Base-by-base conservation (phyloP, 768 basidiomycete species). In the Trichaptum fuscoviolaceum region DNA sequence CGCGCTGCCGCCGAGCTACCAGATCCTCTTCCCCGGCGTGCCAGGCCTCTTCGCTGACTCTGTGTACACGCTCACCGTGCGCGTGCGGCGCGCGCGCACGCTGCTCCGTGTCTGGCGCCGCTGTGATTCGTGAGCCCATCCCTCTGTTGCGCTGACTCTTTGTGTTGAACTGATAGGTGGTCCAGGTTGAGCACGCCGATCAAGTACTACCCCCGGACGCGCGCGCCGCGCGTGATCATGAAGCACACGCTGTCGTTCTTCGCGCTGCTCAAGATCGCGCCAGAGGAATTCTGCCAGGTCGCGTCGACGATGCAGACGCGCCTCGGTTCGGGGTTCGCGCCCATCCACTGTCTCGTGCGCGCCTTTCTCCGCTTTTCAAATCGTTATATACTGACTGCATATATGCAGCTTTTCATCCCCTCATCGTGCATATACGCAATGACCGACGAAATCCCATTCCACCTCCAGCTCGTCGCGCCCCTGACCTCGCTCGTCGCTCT, bases 201-300 rank as follows among this genome's bases (percentile, higher is more conserved):
- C 65, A 73, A 73, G 6, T 89, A 89, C 68, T 69, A 67, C 57
- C 88, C 87, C 8, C 82, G 83, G 59, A 80, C 81, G 62, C 82
- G 85, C n/a, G 82, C 89, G 0, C 78, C 79, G 64, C 78, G 82
- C 15, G 85, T 88, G 2, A 84, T 88, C 52, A 71, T 85, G 15
- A 73, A 79, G 0, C 70, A 67, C 3, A 76, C 76, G 15, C 76
- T 81, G 0, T 75, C 80, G 26, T 87, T 90, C 71, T 80, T 87
- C 67, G 82, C 83, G 0, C 82, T 83, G 2, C 73, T 91, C 65
- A 90, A 90, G 72, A 77, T 80, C 0, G 77, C 81, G 3, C 88
- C 89, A 8, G 89, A 89, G 71, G 89, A 90, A 71, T 91, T 87
- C 87, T 75, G 79, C 75, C 71, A 88, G 83, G 72, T 80, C 7